Evolutionary conservation across 257 asterid genomes (phyloP), one percentile per base, ranked within the genome.

Genomic region (Nicotiana noctiflora): DNA sequence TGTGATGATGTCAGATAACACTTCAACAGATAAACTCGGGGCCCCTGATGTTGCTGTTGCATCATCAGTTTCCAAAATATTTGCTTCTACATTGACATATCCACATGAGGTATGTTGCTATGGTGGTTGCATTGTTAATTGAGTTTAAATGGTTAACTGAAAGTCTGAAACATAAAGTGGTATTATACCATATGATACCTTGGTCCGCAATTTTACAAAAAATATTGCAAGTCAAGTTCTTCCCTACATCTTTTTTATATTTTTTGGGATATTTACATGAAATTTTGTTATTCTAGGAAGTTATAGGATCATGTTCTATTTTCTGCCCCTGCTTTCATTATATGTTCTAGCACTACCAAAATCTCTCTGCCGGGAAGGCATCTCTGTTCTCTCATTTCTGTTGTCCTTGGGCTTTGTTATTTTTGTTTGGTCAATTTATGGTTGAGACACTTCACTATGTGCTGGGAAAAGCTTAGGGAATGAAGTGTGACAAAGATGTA

Each of bases 81-180:
- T 90, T 82, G 99, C 99, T 67, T 95, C 99, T 60, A 85, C 98
- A 77, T 86, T 95, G 91, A 95, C 99, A 49, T 95, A 95, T 86
- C 98, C 99, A 2, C 97, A 94, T 19, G 98, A 94, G 98, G 98
- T 94, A 82, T 81, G 72, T 49, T 64, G 46, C 17, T 46, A 21
- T 3, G 40, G 53, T 46, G 60, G 37, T 72, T 23, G 1, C 78
- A 17, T 21, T 72, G 8, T 72, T 46, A 46, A 14, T 72, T 23
- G 25, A 23, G 23, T 23, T 21, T 23, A 46, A 70, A 70, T 13
- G 21, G 77, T 46, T 70, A 46, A 72, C 15, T 46, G 14, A 29
- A 29, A 29, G 31, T 29, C 31, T 29, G 31, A 72, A 8, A 46
- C 78, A 72, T 46, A 46, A 72, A 46, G 40, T 23, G 59, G 40